phyloP scores from a whole-genome alignment of 1,139 yeast genomes.

The Geotrichum bryndzae region DNA sequence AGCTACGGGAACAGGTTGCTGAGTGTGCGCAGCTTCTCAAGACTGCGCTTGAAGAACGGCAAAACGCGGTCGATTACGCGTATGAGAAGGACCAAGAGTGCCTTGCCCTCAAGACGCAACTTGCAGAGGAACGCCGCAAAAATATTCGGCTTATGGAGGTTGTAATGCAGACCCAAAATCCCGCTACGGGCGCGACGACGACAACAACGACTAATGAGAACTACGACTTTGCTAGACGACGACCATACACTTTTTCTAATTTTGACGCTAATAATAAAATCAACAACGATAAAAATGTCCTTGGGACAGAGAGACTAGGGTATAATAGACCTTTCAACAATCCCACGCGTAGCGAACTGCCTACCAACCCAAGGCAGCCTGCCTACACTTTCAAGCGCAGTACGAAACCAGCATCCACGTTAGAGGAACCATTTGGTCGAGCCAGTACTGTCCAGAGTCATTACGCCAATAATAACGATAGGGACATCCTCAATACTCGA shows the following conservation, averaged over 20 bases:
- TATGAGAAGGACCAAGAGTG: slow-evolving; percentile 13
- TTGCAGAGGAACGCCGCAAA: slow-evolving; percentile 11
- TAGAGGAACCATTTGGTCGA: background rate
- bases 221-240: background rate
- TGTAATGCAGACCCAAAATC: background rate
- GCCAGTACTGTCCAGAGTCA: background rate
- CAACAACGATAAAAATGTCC: background rate
- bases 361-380: background rate
- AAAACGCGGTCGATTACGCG: slow-evolving; percentile 12
- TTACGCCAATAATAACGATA: background rate
- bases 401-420: background rate
- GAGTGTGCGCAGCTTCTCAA: slow-evolving; percentile 10
- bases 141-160: slow-evolving; percentile 13
- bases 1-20: slow-evolving; percentile 11
- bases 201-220: background rate
- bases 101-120: background rate
- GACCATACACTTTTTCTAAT: background rate
- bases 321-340: background rate
- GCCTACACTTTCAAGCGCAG: background rate
- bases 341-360: background rate
- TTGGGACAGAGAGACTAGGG: background rate
- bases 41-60: slow-evolving; percentile 12
- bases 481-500: background rate
- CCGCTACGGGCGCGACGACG: background rate
- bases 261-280: background rate